Base-by-base conservation (phyloP, 805 yeast species). In the Wickerhamiella siamensis region DNA sequence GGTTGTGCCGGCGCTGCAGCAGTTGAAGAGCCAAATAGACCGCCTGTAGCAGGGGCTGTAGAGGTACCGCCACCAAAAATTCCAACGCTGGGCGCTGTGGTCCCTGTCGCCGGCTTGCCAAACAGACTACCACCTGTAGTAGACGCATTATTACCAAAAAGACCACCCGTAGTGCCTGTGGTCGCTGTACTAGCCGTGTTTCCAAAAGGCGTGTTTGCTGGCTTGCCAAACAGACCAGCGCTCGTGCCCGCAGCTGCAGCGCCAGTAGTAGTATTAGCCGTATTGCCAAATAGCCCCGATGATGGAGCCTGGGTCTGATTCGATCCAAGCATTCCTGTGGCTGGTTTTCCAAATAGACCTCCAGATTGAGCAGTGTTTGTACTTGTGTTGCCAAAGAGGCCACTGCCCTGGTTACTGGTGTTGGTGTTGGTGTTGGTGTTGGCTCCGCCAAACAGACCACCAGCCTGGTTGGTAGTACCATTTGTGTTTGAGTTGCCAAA, bases 301-400 rank as follows among this genome's bases (percentile, higher is more conserved):
- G n/a, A n/a, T n/a, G n/a, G n/a, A 31, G 39, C 40, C 54, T n/a
- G 40, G 46, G 29, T 27, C 18, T 16, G 35, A 4, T 29, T n/a
- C n/a, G n/a, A n/a, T n/a, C n/a, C n/a, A n/a, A n/a, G n/a, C n/a
- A n/a, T n/a, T n/a, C n/a, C n/a, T 9, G 19, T 18, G 2, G 40
- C 24, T 10, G 42, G 19, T 31, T 46, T 43, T 6, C 65, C 65
- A 48, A 62, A 63, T 22, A 57, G 50, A 5, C 62, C 57, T 3
- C 59, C 58, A 29, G 43, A 19, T 22, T 39, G 40, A 3, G 31
- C 39, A 15, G 35, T 36, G 39, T 39, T 32, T 54, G 32, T 20
- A 51, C 33, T 32, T 36, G 10, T 8, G 33, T 6, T 16, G 35
- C 33, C 15, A 40, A 49, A 49, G 12, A 44, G 35, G n/a, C n/a